phyloP scores from a whole-genome alignment of 495 filamentous ascomycete species.

The Cladorrhinum samala region DNA sequence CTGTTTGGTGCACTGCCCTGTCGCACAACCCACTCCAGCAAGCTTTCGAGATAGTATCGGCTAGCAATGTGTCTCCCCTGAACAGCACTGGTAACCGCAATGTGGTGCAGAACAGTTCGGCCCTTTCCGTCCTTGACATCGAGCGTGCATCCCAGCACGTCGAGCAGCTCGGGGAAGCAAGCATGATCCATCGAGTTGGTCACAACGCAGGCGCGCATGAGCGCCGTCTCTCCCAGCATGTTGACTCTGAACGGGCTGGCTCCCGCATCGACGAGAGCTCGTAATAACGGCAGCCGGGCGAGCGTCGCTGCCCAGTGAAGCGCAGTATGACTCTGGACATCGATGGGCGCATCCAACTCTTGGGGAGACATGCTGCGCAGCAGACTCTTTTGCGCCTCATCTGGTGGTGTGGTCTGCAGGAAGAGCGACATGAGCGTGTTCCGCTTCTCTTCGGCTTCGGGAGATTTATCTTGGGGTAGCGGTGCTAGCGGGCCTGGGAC shows the following conservation, averaged over 20 bases:
- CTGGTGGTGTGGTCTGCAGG: slow-evolving; percentile 61
- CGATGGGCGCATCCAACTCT: slow-evolving; percentile 86
- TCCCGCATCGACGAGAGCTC: slow-evolving; percentile 72
- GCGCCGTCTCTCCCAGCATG: slow-evolving; percentile 76
- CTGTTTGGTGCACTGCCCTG: slow-evolving; percentile 62
- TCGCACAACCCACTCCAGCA: slow-evolving; percentile 88
- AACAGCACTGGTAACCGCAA: slow-evolving; percentile 88
- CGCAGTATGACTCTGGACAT: slow-evolving; percentile 77
- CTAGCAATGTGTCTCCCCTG: slow-evolving; percentile 79
- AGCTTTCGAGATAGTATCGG: slow-evolving; percentile 86
- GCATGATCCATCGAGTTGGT: slow-evolving; percentile 85
- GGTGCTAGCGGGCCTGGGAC: slow-evolving; percentile 58
- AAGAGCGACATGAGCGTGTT: slow-evolving; percentile 83
- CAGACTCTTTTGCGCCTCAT: slow-evolving; percentile 39
- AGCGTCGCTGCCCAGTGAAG: slow-evolving; percentile 97
- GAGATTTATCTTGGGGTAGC: slow-evolving; percentile 59
- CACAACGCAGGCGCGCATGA: slow-evolving; percentile 81
- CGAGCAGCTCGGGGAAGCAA: slow-evolving; percentile 75
- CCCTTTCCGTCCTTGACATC: slow-evolving; percentile 83
- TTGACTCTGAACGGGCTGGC: slow-evolving; percentile 85
- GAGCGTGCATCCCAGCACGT: slow-evolving; percentile 83
- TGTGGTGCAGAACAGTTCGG: slow-evolving; percentile 90
- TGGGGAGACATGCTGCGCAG: slow-evolving; percentile 59
- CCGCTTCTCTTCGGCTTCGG: slow-evolving; percentile 66
- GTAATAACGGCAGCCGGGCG: slow-evolving; percentile 71